Percentiles rank a stretch among this genome's conserved stretches.
Conservation (phyloP, 306 rosid genomes). For the Quercus suber region DNA sequence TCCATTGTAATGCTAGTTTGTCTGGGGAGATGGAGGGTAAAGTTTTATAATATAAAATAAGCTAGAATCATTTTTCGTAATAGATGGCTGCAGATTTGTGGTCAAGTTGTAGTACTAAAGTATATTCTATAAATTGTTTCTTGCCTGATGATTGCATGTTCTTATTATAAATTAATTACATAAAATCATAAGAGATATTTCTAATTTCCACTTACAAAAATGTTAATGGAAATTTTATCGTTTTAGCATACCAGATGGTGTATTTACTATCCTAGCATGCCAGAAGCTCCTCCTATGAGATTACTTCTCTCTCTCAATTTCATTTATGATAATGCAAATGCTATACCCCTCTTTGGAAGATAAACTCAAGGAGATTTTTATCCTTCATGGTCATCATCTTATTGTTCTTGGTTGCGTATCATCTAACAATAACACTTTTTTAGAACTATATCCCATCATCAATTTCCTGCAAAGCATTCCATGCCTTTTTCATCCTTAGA, state of each 20-base stretch:
- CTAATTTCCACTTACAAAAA: not conserved
- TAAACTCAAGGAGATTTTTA: not conserved
- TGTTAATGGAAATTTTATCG: not conserved
- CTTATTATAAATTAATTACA: not conserved
- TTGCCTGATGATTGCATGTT: not conserved
- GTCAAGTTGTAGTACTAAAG: not conserved
- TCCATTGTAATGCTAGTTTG: not conserved
- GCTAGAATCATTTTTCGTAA: not conserved
- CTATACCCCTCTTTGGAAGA: not conserved
- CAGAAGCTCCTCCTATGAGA: not conserved
- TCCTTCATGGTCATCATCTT: not conserved
- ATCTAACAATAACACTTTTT: not conserved
- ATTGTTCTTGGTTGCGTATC: not conserved
- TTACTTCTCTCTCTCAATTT: not conserved
- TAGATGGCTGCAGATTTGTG: not conserved
- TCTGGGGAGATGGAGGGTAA: not conserved
- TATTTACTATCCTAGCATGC: not conserved
- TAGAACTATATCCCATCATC: not conserved
- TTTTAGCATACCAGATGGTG: not conserved
- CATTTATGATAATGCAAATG: not conserved
- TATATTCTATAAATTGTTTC: not conserved
- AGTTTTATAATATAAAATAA: not conserved
- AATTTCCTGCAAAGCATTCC: not conserved
- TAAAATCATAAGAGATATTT: not conserved
- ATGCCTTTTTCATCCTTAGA: not conserved